phyloP scores from a whole-genome alignment of 495 filamentous ascomycete genomes.

The Penicillium flavigenum region DNA sequence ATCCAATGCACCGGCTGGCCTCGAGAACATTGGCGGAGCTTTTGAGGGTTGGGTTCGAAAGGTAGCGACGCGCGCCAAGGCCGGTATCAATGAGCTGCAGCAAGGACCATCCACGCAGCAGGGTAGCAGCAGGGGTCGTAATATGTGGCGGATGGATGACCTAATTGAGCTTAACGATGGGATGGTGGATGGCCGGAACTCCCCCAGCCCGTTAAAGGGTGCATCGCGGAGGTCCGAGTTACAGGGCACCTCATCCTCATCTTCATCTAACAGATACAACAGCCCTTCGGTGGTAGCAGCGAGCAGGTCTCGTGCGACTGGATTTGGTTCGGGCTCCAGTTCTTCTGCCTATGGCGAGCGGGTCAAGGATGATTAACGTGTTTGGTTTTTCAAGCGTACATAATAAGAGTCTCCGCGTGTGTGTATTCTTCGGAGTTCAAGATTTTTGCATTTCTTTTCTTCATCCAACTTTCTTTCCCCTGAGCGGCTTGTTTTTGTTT shows the following conservation, averaged over 20 bases:
- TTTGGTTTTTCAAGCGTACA: slow-evolving; percentile 25
- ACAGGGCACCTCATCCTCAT: slow-evolving; percentile 22
- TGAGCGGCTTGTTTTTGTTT: slow-evolving; percentile 24
- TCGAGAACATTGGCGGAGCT: slow-evolving; percentile 81
- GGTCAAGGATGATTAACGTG: slow-evolving; percentile 35
- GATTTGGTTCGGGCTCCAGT: slow-evolving; percentile 13
- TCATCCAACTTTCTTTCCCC: slow-evolving; percentile 9
- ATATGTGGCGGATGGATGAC: slow-evolving; percentile 56
- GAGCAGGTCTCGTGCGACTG: slow-evolving; percentile 45
- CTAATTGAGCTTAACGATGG: slow-evolving; percentile 81
- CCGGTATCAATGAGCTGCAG: slow-evolving; percentile 43
- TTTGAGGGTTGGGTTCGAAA: slow-evolving; percentile 88
- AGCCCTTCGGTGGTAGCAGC: slow-evolving; percentile 35
- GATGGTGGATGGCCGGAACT: slow-evolving; percentile 33
- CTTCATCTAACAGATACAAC: slow-evolving; percentile 27
- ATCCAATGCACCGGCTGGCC: slow-evolving; percentile 51
- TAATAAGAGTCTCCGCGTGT: slow-evolving; percentile 27
- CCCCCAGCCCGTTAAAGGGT: slow-evolving; percentile 24
- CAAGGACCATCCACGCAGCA: slow-evolving; percentile 34
- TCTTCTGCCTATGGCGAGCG: slow-evolving; percentile 24
- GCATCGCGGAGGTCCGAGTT: slow-evolving; percentile 23
- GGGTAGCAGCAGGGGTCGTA: slow-evolving; percentile 33
- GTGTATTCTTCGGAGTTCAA: slow-evolving; percentile 16
- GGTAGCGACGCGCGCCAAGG: slow-evolving; percentile 57
- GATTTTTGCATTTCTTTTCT: slow-evolving; percentile 19